A percentile compares a stretch with the other conserved stretches of the same genome.
Evolutionary conservation across 306 rosid species (phyloP).

Genomic region (Rubus parviflorus): DNA sequence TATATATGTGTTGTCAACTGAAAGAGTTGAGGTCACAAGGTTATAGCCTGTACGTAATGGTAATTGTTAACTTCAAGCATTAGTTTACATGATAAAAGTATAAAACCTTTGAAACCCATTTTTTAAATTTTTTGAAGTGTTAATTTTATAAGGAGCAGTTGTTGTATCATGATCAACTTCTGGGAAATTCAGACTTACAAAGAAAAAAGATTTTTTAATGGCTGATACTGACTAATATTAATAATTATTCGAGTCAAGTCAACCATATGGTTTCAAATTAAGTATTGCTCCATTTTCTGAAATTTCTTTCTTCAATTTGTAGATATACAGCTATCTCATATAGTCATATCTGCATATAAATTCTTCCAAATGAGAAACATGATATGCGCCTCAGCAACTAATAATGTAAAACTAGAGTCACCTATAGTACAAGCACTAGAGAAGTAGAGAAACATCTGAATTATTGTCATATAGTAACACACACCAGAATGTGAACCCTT

Average conservation of each 20-base stretch:
- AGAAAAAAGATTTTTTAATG: neutral
- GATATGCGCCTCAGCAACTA: too few species aligned
- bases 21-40: neutral
- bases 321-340: too few species aligned
- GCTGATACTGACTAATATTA: neutral
- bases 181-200: conserved; percentile 9
- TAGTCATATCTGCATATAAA: too few species aligned
- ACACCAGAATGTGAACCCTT: neutral
- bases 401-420: too few species aligned
- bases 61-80: neutral
- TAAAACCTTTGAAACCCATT: neutral
- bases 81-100: conserved; percentile 3
- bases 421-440: neutral
- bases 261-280: neutral
- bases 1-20: neutral
- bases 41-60: conserved; percentile 10
- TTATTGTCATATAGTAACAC: neutral
- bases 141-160: conserved; percentile 6
- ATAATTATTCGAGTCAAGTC: neutral
- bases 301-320: too few species aligned
- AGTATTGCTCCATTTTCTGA: neutral
- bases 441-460: neutral
- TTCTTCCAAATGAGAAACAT: too few species aligned
- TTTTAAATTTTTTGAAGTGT: neutral
- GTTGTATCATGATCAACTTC: conserved; percentile 13